Evolutionary conservation across 192 early-diverging fungal genomes (phyloP).

Genomic region (Allomyces macrogynus): DNA sequence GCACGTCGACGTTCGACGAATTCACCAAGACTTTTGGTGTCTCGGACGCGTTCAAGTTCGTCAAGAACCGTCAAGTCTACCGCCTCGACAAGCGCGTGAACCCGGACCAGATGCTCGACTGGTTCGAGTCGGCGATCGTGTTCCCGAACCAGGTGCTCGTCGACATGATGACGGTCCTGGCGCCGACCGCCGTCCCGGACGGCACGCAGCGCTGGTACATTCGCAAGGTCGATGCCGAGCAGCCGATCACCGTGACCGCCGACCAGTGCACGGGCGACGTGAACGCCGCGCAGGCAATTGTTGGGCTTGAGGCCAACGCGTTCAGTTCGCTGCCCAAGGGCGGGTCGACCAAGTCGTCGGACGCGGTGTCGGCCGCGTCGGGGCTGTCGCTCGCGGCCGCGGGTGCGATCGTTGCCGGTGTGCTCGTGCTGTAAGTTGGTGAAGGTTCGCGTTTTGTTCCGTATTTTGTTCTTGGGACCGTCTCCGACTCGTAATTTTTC

Average conservation of each 20-base stretch:
- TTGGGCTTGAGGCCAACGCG: background rate
- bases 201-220: slow-evolving; percentile 38
- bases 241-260: slow-evolving; percentile 24
- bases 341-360: slow-evolving; percentile 1
- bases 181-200: slow-evolving; percentile 27
- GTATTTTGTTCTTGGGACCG: no score
- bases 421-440: no score
- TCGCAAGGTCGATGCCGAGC: slow-evolving; percentile 40
- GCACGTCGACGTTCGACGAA: slow-evolving; percentile 13
- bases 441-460: no score
- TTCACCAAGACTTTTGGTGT: slow-evolving; percentile 38
- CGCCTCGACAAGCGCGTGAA: slow-evolving; percentile 46
- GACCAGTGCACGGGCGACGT: slow-evolving; percentile 29
- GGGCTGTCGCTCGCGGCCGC: no score
- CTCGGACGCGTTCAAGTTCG: slow-evolving; percentile 31
- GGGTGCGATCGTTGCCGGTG: no score
- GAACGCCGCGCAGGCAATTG: slow-evolving; percentile 7
- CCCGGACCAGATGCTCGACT: slow-evolving; percentile 38
- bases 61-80: slow-evolving; percentile 36
- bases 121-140: slow-evolving; percentile 44
- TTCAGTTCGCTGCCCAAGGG: background rate
- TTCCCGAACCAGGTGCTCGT: slow-evolving; percentile 49
- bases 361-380: slow-evolving; percentile 5
- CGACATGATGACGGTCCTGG: slow-evolving; percentile 42
- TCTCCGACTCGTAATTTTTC: no score